Evolutionary conservation across 2,329 filamentous ascomycete species (phyloP), one percentile per base, ranked within the genome.

Genomic region (Coniochaeta hoffmannii): DNA sequence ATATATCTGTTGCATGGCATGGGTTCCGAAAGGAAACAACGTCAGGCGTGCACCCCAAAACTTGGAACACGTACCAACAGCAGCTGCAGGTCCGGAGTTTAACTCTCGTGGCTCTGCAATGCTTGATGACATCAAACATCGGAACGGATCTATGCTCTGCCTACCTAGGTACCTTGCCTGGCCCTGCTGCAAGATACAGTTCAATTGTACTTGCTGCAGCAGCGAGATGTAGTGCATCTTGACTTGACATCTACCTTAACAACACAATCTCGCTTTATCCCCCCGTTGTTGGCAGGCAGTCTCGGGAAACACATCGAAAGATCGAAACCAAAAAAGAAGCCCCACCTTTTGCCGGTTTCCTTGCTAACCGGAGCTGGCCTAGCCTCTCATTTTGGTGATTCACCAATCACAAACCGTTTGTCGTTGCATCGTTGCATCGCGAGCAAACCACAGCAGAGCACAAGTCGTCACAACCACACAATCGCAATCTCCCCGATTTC

Each of bases 351-450:
- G 41, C 34, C 32, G 34, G 19, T 17, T 38, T 41, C 34, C n/a
- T 10, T 53, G 35, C 52, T 53, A 53, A 53, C 52, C 24, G 15
- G 26, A 53, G n/a, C 12, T 30, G 36, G 52, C 22, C 52, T 53
- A 53, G 35, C 26, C 2, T 41, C 24, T 30, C 26, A 30, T 41
- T 19, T 46, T 24, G 3, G 9, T 26, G 26, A 46, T 41, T 28
- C 30, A 44, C 52, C 52, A 53, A 36, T 53, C 52, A 53, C 11
- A 19, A 19, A 7, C 15, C 11, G 35, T 41, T 32, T 10, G 14
- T 15, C 41, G 41, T 46, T 28, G 41, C 41, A 46, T 46, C 41
- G 41, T 46, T 28, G 41, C 41, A 26, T 46, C 24, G 41, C 22
- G 41, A 46, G 52, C 52, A 30, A 53, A 53, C 52, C 52, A 46